Evolutionary conservation across 1,284 basidiomycete genomes (phyloP), one percentile per base, ranked within the genome.

Genomic region (Trametes hirsuta): DNA sequence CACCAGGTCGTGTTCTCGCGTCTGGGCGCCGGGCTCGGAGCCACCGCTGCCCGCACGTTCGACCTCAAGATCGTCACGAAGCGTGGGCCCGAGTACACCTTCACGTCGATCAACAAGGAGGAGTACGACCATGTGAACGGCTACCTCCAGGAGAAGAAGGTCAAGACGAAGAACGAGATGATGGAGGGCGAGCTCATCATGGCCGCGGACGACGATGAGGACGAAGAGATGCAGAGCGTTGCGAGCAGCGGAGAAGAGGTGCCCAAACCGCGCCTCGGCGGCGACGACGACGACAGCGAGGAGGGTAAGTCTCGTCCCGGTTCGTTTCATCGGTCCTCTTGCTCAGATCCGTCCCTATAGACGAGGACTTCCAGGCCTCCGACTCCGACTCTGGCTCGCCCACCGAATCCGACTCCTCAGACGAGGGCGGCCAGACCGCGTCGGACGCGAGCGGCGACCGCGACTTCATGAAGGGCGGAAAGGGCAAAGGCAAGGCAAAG

Each of bases 121-220:
- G 97, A 99, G 74, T 91, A 97, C 67, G 91, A 93, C 61, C 83
- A 86, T 6, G 91, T 95, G 46, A 93, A 95, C 69, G 80, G 84
- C 25, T 98, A 93, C 77, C 79, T 99, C 65, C 87, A 88, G 67
- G 88, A 91, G 52, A 97, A 97, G 81, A 97, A 96, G 75, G 85
- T 98, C 66, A 86, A 90, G 68, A 85, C 97, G 63, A 97, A 98
- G 86, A 98, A 96, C 75, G 95, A 98, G 84, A 95, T 97, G 85
- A 90, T 94, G 60, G 97, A 98, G 70, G 90, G 88, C 18, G 90
- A 92, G 71, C 77, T 88, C 66, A 79, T 91, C 61, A 88, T 88
- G 25, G 90, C 84, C 30, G 86, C 78, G 25, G 90, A 84, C 65
- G 90, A 93, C 58, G 94, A 94, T 44, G 93, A 30, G 30, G 30